Conservation (phyloP, 1,284 basidiomycete species). For the Wolfiporia cocos region DNA sequence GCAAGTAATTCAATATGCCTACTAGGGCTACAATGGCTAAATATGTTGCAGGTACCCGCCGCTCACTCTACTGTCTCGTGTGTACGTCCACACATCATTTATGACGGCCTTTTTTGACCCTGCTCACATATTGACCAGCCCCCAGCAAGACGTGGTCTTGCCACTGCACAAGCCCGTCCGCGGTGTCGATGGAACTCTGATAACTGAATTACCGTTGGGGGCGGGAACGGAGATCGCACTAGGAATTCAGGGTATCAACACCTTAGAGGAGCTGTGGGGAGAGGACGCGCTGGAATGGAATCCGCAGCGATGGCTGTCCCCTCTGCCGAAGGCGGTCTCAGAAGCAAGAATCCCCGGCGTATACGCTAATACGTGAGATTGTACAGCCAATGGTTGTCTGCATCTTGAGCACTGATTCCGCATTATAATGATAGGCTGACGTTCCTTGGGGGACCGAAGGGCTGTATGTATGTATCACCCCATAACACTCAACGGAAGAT, state of each 20-base stretch:
- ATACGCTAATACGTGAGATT: no score
- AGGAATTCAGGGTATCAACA: background rate
- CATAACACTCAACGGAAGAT: no score
- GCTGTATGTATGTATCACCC: no score
- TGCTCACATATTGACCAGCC: conserved; percentile 9
- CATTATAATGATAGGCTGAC: no score
- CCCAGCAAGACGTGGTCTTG: conserved; percentile 40
- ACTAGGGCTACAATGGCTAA: no score
- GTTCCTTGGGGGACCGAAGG: no score
- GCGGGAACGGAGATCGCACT: conserved; percentile 35
- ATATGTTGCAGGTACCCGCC: background rate
- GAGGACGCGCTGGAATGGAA: conserved; percentile 1
- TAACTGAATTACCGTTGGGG: conserved; percentile 33
- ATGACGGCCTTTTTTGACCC: conserved; percentile 11
- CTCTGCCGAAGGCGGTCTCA: conserved; percentile 7
- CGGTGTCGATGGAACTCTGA: conserved; percentile 28
- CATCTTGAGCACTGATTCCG: no score
- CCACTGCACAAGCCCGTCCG: conserved; percentile 38
- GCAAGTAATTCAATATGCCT: no score
- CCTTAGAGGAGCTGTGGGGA: no score
- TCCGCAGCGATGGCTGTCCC: background rate
- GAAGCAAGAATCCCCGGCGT: conserved; percentile 6
- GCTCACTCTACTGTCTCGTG: background rate
- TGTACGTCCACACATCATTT: background rate
- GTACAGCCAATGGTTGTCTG: no score